A percentile compares a stretch with the other conserved stretches of the same genome.
Conservation (phyloP, 2,329 filamentous ascomycete genomes). For the Dactylonectria macrodidyma region DNA sequence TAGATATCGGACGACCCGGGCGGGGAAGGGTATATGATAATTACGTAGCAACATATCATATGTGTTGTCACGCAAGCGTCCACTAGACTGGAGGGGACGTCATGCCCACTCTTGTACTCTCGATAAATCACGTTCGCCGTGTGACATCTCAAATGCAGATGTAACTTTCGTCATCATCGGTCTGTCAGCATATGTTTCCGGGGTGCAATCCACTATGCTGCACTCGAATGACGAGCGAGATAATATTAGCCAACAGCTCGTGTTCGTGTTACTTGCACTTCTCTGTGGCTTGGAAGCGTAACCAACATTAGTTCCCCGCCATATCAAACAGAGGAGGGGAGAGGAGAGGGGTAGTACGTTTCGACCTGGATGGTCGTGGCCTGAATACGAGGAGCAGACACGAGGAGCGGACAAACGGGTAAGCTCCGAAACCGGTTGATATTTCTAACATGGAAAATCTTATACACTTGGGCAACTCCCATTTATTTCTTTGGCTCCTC, state of each 20-base stretch:
- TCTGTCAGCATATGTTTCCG: slow-evolving; percentile 43
- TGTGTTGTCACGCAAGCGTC: slow-evolving; percentile 9
- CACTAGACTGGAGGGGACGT: slow-evolving; percentile 12
- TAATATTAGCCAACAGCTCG: slow-evolving; percentile 13
- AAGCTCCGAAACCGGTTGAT: slow-evolving; percentile 46
- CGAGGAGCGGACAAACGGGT: slow-evolving; percentile 24
- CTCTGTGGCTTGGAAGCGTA: slow-evolving; percentile 31
- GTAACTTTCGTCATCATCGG: slow-evolving; percentile 26
- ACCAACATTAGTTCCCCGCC: slow-evolving; percentile 14
- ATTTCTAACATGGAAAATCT: slow-evolving; percentile 52
- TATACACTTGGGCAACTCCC: slow-evolving; percentile 48
- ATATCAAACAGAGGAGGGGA: slow-evolving; percentile 17
- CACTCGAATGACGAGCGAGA: slow-evolving; percentile 31
- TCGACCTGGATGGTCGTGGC: not conserved
- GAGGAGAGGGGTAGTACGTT: not conserved
- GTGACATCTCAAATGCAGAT: slow-evolving; percentile 31
- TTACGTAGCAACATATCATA: not conserved
- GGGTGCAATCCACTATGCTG: slow-evolving; percentile 41
- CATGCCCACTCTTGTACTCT: slow-evolving; percentile 16
- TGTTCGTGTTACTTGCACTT: slow-evolving; percentile 36
- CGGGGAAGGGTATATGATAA: slow-evolving; percentile 8
- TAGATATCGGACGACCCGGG: slow-evolving; percentile 25
- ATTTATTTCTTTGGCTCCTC: slow-evolving; percentile 92
- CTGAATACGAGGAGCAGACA: slow-evolving; percentile 8
- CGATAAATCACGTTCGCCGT: slow-evolving; percentile 36